phyloP scores from a whole-genome alignment of 2,329 filamentous ascomycete genomes.

The Penicillium sp. region DNA sequence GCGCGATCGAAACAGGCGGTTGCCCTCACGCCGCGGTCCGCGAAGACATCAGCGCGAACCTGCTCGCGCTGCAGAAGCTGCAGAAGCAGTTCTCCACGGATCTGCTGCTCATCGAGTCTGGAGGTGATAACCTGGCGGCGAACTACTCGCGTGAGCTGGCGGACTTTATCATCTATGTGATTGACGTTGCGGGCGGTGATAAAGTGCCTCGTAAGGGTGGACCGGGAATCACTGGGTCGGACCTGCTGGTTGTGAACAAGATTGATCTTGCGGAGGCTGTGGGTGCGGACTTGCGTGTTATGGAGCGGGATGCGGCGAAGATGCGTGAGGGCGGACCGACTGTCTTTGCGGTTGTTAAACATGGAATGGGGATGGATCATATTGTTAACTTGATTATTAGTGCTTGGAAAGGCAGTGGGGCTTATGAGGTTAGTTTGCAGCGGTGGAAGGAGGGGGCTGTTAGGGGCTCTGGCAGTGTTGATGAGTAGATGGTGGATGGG shows the following conservation, averaged over 20 bases:
- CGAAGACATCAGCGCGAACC: conserved; percentile 92
- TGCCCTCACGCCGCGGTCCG: conserved; percentile 96
- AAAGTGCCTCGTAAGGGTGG: conserved; percentile 96
- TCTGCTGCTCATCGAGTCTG: conserved; percentile 88
- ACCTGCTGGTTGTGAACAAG: conserved; percentile 94
- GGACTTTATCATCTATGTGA: conserved; percentile 98
- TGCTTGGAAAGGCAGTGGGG: conserved; percentile 89
- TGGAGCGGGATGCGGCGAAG: conserved; percentile 91
- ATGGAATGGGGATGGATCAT: conserved; percentile 76
- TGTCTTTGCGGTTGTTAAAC: conserved; percentile 97
- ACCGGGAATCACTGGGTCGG: conserved; percentile 94
- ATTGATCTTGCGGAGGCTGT: conserved; percentile 88
- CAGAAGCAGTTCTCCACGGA: conserved; percentile 78
- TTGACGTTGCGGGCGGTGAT: conserved; percentile 93
- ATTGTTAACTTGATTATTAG: conserved; percentile 86
- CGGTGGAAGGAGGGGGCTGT: conserved; percentile 45
- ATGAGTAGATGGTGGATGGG: conserved; percentile 22
- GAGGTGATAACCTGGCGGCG: conserved; percentile 93
- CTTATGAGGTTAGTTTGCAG: conserved; percentile 50
- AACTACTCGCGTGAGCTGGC: conserved; percentile 95
- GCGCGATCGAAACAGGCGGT: conserved; percentile 94
- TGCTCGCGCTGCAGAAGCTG: conserved; percentile 85
- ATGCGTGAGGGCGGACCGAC: conserved; percentile 96
- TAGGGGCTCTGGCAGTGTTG: conserved; percentile 38
- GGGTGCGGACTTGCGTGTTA: conserved; percentile 84